These are phyloP conservation scores for Chloranthus sessilifolius DNA, from an alignment of 164 flowering plant species.

Conservation along the genomic window DNA sequence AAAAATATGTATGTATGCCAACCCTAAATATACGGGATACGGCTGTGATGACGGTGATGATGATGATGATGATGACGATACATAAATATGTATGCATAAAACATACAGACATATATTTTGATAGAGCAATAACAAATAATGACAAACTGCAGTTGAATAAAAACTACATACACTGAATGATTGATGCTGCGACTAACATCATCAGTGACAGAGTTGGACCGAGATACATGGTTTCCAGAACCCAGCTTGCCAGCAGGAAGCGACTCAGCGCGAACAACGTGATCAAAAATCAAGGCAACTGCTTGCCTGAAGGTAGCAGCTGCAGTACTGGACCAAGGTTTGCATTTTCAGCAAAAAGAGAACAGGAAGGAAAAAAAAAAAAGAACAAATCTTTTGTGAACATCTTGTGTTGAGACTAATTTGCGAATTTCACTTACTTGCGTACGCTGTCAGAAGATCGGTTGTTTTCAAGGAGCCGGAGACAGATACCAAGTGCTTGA, in stretches of 20 bases:
- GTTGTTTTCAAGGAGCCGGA: slow-evolving; percentile 79
- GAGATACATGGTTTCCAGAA: slow-evolving; percentile 56
- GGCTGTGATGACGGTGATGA: no score
- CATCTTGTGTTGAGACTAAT: neutral
- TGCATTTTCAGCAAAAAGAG: slow-evolving; percentile 5
- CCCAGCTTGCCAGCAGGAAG: slow-evolving; percentile 69
- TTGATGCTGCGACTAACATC: slow-evolving; percentile 81
- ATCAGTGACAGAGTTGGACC: slow-evolving; percentile 65
- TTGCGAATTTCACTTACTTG: slow-evolving; percentile 52
- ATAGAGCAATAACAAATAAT: no score
- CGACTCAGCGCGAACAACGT: slow-evolving; percentile 68
- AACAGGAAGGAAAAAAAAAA: neutral
- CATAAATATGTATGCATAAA: neutral
- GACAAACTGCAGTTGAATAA: neutral
- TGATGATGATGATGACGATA: no score
- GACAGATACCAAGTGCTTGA: slow-evolving; percentile 86
- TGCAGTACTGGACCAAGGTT: slow-evolving; percentile 64
- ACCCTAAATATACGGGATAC: neutral
- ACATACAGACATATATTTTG: neutral
- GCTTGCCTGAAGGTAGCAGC: slow-evolving; percentile 99
- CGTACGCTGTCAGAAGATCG: slow-evolving; percentile 89
- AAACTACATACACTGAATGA: slow-evolving; percentile 55
- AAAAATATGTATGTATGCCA: neutral
- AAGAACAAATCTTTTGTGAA: neutral
- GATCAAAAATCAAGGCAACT: slow-evolving; percentile 93